Conservation (phyloP, 1,139 yeast genomes). For the Scheffersomyces lignicola region DNA sequence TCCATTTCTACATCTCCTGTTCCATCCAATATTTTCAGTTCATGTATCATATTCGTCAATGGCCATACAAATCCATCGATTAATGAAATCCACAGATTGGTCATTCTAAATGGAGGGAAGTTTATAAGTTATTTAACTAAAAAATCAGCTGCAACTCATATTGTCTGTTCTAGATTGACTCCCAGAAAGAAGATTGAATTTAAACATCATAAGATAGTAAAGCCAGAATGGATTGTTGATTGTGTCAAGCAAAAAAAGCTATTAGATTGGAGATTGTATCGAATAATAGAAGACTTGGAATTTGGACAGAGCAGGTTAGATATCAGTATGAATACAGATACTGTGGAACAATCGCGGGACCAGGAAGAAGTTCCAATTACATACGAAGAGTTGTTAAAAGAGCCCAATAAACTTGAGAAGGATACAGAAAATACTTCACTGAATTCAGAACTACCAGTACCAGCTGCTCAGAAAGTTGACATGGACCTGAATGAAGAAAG, state of each 20-base stretch:
- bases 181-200: conserved; percentile 71
- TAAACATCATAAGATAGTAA: conserved; percentile 69
- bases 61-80: conserved; percentile 85
- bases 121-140: conserved; percentile 67
- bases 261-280: conserved; percentile 68
- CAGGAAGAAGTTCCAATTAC: conserved; percentile 6
- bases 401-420: no score
- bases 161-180: conserved; percentile 76
- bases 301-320: conserved; percentile 49
- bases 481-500: conserved; percentile 10
- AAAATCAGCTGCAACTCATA: conserved; percentile 79
- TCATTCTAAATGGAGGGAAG: conserved; percentile 78
- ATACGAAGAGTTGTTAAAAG: no score
- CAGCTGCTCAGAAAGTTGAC: conserved; percentile 6
- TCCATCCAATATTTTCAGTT: conserved; percentile 49
- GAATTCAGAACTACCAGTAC: no score
- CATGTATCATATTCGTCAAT: conserved; percentile 72
- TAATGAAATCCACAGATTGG: conserved; percentile 65
- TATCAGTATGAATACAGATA: conserved; percentile 12
- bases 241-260: conserved; percentile 49
- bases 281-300: conserved; percentile 52
- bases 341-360: conserved; percentile 2
- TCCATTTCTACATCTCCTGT: conserved; percentile 7
- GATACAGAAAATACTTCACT: no score
- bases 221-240: conserved; percentile 80